Percentiles rank a stretch among this genome's conserved stretches.
Evolutionary conservation across 148 eudicot species (phyloP).

Genomic region (Cornus florida): DNA sequence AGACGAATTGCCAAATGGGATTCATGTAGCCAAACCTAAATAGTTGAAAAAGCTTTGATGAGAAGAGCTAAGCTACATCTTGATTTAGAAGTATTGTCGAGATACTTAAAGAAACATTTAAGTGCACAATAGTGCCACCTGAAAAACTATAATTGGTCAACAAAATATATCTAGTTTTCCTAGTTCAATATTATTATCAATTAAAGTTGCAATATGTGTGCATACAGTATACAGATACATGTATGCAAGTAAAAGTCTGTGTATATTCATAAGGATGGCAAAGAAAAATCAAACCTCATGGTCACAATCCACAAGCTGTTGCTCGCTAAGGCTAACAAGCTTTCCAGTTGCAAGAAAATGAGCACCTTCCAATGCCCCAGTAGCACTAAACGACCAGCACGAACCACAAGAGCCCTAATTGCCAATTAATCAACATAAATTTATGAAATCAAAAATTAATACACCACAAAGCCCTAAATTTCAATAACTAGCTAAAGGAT

Average conservation of each 20-base stretch:
- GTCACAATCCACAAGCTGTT: slow-evolving; percentile 95
- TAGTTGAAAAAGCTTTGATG: too few species aligned
- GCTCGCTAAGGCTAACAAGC: slow-evolving; percentile 92
- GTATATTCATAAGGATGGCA: not conserved
- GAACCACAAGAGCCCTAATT: slow-evolving; percentile 90
- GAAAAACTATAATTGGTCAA: too few species aligned
- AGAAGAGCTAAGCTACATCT: too few species aligned
- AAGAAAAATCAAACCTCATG: slow-evolving; percentile 59
- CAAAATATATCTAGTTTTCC: not conserved
- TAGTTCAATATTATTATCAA: not conserved
- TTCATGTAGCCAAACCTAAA: too few species aligned
- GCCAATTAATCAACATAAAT: not conserved
- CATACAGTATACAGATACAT: too few species aligned
- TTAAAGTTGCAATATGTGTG: not conserved
- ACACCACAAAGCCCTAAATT: not conserved
- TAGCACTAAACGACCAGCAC: slow-evolving; percentile 93
- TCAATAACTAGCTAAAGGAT: not conserved
- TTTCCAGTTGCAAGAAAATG: slow-evolving; percentile 80
- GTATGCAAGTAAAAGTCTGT: too few species aligned
- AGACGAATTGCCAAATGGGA: too few species aligned
- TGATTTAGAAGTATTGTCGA: too few species aligned
- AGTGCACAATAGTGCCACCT: too few species aligned
- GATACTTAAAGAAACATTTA: too few species aligned
- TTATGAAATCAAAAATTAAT: not conserved
- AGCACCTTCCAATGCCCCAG: slow-evolving; percentile 97